Conservation (phyloP, 345 rosid genomes). For the Jatropha curcas region DNA sequence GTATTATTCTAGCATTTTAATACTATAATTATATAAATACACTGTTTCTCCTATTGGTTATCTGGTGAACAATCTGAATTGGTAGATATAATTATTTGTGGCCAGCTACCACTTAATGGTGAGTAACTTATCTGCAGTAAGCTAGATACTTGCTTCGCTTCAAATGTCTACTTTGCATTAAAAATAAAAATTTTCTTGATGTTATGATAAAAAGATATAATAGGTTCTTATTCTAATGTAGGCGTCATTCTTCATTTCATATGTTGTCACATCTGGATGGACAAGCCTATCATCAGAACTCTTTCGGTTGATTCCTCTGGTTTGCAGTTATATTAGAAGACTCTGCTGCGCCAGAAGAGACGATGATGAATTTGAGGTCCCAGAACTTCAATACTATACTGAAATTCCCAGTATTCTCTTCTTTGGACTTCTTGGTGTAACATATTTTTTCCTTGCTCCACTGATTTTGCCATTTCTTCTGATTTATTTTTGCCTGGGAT, state of each 20-base stretch:
- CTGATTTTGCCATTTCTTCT: constrained; percentile 84
- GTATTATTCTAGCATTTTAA: not conserved
- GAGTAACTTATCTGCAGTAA: not conserved
- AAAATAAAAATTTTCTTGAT: not conserved
- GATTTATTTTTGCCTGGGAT: constrained; percentile 81
- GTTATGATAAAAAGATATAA: not conserved
- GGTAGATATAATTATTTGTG: not conserved
- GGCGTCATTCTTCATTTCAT: constrained; percentile 93
- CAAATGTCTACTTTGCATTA: not conserved
- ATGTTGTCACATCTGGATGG: constrained; percentile 94
- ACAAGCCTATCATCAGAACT: constrained; percentile 80
- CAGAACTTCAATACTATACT: constrained; percentile 60
- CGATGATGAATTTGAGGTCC: constrained; percentile 56
- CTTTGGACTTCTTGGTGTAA: constrained; percentile 82
- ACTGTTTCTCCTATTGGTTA: not conserved
- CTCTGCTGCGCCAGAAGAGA: constrained; percentile 41
- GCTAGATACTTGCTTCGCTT: not conserved
- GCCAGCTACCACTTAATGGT: not conserved
- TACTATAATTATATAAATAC: not conserved
- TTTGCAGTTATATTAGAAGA: constrained; percentile 41
- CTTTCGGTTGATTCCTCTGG: constrained; percentile 63
- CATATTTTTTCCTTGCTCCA: constrained; percentile 87
- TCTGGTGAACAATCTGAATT: not conserved
- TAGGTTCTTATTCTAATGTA: constrained; percentile 32
- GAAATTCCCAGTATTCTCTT: constrained; percentile 69